Evolutionary conservation across 306 rosid genomes (phyloP), one percentile per base, ranked within the genome.

Genomic region (Glycine tomentella): DNA sequence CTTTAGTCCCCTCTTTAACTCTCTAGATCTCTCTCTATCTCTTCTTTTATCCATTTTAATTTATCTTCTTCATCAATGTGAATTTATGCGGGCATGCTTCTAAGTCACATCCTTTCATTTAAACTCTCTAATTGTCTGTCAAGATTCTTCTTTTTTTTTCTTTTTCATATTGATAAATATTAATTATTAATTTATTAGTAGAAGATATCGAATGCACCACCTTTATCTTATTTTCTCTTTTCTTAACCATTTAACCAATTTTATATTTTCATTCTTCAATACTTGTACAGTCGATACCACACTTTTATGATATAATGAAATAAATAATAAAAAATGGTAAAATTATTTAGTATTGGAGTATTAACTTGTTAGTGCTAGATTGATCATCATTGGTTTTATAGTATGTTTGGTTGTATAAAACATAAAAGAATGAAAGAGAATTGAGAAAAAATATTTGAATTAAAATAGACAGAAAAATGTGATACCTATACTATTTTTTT

Each of bases 11-110:
- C 33, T 36, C 61, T 63, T 71, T 69, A 63, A 52, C 17, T 64
- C 70, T 64, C 20, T 64, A 40, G 10, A 7, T 33, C 67, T 46
- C 72, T 46, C 72, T 57, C 68, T 25, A 0, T 2, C 31, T 25
- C 31, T 25, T 25, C 8, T 16, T 2, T 53, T 20, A 4, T 61
- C 40, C 66, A 13, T 69, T 50, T 70, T 9, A 15, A 61, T n/a
- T 36, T 17, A 44, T 83, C 52, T 70, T 73, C 25, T 9, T n/a
- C 66, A 57, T 11, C 70, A 49, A 13, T 64, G 44, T 72, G 11
- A 46, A 20, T 75, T 82, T 70, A 82, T 82, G 68, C 4, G 10
- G 85, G 77, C 85, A 38, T 42, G 67, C 45, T 80, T 72, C 10
- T 46, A 48, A 56, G 45, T 74, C 64, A 25, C 17, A 31, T 56